phyloP scores from a whole-genome alignment of 495 filamentous ascomycete species.

The Aspergillus nanangensis region DNA sequence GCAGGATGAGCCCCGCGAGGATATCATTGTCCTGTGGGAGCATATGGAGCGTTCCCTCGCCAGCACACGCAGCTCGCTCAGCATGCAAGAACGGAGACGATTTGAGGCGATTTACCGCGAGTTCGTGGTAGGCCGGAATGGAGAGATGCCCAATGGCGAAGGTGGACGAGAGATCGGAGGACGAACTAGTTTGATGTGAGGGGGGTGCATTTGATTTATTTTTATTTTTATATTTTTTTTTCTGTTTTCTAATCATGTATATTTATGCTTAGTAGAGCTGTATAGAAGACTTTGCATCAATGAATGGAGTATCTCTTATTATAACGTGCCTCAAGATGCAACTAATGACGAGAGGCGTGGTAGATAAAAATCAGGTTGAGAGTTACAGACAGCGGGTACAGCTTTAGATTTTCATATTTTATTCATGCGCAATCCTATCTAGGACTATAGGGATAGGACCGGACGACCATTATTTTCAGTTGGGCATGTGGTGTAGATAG shows the following conservation, averaged over 20 bases:
- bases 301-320: background rate
- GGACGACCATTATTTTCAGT: no score
- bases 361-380: no score
- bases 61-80: slow-evolving; percentile 81
- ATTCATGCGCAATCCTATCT: no score
- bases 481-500: no score
- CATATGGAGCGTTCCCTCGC: slow-evolving; percentile 75
- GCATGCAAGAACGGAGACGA: slow-evolving; percentile 64
- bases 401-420: no score
- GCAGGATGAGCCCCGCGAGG: slow-evolving; percentile 44
- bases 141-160: slow-evolving; percentile 91
- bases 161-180: slow-evolving; percentile 88
- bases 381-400: no score
- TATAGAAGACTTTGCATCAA: slow-evolving; percentile 4
- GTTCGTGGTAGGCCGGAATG: slow-evolving; percentile 86
- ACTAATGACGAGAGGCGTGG: no score
- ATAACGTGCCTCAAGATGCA: no score
- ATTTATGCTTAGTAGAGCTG: slow-evolving; percentile 3
- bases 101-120: slow-evolving; percentile 81
- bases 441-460: no score
- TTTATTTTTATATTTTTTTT: slow-evolving; percentile 12
- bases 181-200: slow-evolving; percentile 86
- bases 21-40: slow-evolving; percentile 82
- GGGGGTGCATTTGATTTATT: background rate
- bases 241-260: no score